These are phyloP conservation scores for Viola pubescens DNA, from an alignment of 441 rosid genomes.

Conservation along the genomic window DNA sequence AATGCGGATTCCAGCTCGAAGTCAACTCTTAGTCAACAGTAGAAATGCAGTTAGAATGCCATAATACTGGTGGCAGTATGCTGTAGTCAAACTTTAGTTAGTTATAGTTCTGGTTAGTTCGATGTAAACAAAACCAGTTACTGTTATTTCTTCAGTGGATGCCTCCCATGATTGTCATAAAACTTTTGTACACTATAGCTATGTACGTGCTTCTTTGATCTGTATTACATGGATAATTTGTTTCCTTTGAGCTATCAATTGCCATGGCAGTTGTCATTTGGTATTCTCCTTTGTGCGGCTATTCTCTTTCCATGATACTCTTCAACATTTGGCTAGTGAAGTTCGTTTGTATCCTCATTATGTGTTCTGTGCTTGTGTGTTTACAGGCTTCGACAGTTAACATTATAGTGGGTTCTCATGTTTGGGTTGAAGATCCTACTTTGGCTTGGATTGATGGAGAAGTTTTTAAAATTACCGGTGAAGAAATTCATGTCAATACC, in stretches of 20 bases:
- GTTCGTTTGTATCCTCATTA: constrained; percentile 1
- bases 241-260: background rate
- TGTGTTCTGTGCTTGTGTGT: constrained; percentile 16
- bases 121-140: no score
- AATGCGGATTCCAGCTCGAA: background rate
- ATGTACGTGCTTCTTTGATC: background rate
- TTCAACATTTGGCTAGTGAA: background rate
- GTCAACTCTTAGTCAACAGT: constrained; percentile 4
- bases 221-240: no score
- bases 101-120: background rate
- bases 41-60: background rate
- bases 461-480: constrained; percentile 68
- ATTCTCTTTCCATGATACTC: background rate
- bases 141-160: background rate
- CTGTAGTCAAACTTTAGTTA: constrained; percentile 2
- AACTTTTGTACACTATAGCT: background rate
- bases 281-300: background rate
- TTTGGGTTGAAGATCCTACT: constrained; percentile 90
- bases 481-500: constrained; percentile 61
- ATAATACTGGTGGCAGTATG: background rate
- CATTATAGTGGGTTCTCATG: constrained; percentile 96
- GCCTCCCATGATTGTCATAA: background rate
- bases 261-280: background rate
- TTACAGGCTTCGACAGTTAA: constrained; percentile 77
- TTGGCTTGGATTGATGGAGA: constrained; percentile 96